Evolutionary conservation across 1,284 basidiomycete species (phyloP), one percentile per base, ranked within the genome.

Genomic region (Cryptococcus depauperatus): DNA sequence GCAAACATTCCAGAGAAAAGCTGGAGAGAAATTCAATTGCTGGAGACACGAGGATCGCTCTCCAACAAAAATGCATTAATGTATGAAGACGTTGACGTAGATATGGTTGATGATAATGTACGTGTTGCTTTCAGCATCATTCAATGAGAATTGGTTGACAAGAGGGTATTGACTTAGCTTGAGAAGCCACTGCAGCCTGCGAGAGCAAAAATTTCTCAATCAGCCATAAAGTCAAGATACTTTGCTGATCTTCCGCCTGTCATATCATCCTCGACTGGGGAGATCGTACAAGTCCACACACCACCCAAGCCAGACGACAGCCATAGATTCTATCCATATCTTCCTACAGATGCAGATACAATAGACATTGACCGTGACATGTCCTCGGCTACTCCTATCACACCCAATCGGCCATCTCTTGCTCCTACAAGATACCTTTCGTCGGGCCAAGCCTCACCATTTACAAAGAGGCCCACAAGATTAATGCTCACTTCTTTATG

Each of bases 11-110:
- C 46, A 9, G 35, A 44, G 7, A 27, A 33, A 26, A 21, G 48
- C 7, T 52, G 50, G 50, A 9, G 23, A 16, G 44, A 42, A n/a
- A 34, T 43, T 32, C 44, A 50, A 43, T 46, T 41, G 50, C 47
- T 19, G 35, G 46, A 33, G 41, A 51, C 32, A 45, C 41, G 18
- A n/a, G n/a, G n/a, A n/a, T n/a, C n/a, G n/a, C n/a, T n/a, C n/a
- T n/a, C n/a, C n/a, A n/a, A n/a, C n/a, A n/a, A n/a, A n/a, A n/a
- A n/a, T n/a, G n/a, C n/a, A n/a, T n/a, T n/a, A n/a, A n/a, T n/a
- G n/a, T n/a, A n/a, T n/a, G n/a, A n/a, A n/a, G 47, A 49, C 25
- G 19, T 38, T 10, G 37, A 37, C 22, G 29, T 35, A 9, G 13
- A 28, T 9, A 33, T 33, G 32, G 32, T 14, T 33, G 7, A 14